Conservation (phyloP, 495 filamentous ascomycete genomes). For the Talaromyces liani region DNA sequence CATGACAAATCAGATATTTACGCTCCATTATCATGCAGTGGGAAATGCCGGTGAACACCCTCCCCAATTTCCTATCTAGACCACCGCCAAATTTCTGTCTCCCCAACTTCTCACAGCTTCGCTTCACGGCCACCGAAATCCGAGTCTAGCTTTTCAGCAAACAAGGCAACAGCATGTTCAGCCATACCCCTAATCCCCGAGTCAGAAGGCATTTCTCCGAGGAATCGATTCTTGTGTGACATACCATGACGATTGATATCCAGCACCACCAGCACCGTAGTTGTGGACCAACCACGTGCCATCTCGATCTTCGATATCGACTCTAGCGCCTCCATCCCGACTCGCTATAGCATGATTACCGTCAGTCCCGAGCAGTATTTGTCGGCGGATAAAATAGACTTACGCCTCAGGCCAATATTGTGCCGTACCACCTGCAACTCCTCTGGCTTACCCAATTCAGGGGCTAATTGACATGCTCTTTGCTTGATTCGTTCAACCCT, state of each 20-base stretch:
- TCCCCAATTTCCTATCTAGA: background rate
- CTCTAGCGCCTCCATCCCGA: constrained; percentile 2
- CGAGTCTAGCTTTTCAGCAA: background rate
- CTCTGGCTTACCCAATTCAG: constrained; percentile 5
- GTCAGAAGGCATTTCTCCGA: background rate
- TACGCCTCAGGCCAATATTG: constrained; percentile 6
- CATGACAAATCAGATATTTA: background rate
- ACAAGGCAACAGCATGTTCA: constrained; percentile 7
- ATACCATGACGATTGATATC: constrained; percentile 9
- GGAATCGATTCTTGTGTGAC: background rate
- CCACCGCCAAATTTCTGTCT: background rate
- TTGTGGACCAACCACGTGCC: constrained; percentile 3
- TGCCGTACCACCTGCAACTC: constrained; percentile 4
- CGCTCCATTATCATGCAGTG: background rate
- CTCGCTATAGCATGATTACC: background rate
- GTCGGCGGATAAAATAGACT: background rate
- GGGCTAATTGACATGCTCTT: constrained; percentile 6
- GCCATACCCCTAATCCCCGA: constrained; percentile 7
- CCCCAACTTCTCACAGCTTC: constrained; percentile 1
- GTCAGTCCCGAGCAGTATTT: background rate
- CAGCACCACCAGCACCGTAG: constrained; percentile 6
- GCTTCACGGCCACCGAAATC: background rate
- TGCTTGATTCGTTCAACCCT: constrained; percentile 3
- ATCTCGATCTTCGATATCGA: constrained; percentile 6
- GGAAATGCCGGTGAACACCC: background rate